Conservation (phyloP, 2,329 filamentous ascomycete genomes). For the Byssoonygena ceratinophila region DNA sequence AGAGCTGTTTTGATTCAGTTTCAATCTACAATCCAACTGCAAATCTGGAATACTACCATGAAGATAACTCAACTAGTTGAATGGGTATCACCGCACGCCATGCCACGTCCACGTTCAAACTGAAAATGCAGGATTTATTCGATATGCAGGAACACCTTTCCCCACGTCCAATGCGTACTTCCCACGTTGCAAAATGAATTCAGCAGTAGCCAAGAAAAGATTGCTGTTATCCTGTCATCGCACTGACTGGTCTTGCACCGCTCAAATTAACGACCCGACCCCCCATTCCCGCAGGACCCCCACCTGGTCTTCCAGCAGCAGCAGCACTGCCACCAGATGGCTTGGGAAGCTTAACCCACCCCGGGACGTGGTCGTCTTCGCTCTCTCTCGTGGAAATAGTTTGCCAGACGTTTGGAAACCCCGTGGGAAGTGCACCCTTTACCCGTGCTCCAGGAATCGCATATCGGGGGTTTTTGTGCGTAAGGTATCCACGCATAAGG, state of each 20-base stretch:
- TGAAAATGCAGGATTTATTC: background rate
- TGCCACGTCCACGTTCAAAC: background rate
- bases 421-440: slow-evolving; percentile 34
- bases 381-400: slow-evolving; percentile 53
- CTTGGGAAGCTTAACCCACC: slow-evolving; percentile 53
- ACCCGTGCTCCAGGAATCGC: slow-evolving; percentile 62
- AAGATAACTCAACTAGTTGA: too few relatives aligned
- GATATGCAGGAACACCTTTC: background rate
- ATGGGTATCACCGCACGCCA: background rate
- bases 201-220: background rate
- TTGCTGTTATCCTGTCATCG: background rate
- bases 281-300: slow-evolving; percentile 26
- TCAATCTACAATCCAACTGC: too few relatives aligned
- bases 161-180: background rate
- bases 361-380: slow-evolving; percentile 56
- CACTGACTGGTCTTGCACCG: slow-evolving; percentile 44
- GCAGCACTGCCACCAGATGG: slow-evolving; percentile 17
- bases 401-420: slow-evolving; percentile 63
- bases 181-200: background rate
- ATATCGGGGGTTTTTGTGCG: slow-evolving; percentile 64
- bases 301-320: slow-evolving; percentile 11
- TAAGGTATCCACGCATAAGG: slow-evolving; percentile 72
- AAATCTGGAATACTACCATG: too few relatives aligned
- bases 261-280: slow-evolving; percentile 50
- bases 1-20: too few relatives aligned